Evolutionary conservation across 1,284 basidiomycete species (phyloP).

Genomic region (Baeospora myosura): DNA sequence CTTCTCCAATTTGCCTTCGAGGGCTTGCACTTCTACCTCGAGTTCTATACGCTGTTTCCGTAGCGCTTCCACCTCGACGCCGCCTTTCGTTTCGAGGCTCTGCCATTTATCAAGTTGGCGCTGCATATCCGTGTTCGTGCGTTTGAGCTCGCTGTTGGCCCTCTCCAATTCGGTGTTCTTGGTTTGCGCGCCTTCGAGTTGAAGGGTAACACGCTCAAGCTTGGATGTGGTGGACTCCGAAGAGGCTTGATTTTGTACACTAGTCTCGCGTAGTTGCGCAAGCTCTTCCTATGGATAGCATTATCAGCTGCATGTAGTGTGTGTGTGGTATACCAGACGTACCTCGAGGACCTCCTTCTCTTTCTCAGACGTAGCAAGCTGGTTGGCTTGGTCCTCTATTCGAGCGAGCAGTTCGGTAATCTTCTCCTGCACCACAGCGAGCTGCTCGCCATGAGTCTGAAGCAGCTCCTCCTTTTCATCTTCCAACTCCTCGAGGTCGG

Average conservation of each 20-base stretch:
- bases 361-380: constrained; percentile 28
- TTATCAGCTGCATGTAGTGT: background rate
- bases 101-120: constrained; percentile 65
- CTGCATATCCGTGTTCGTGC: constrained; percentile 45
- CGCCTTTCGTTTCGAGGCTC: constrained; percentile 55
- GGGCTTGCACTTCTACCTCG: constrained; percentile 44
- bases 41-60: constrained; percentile 50
- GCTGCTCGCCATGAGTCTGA: constrained; percentile 17
- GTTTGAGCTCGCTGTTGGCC: constrained; percentile 48
- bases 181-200: constrained; percentile 49
- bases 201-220: constrained; percentile 48
- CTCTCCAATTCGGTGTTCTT: constrained; percentile 47
- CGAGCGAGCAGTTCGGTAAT: constrained; percentile 21
- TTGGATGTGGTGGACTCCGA: constrained; percentile 39
- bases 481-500: constrained; percentile 37
- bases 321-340: constrained; percentile 10
- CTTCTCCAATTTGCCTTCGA: constrained; percentile 36
- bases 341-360: constrained; percentile 41
- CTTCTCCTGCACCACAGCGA: background rate
- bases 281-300: constrained; percentile 30
- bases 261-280: constrained; percentile 36
- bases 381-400: constrained; percentile 30
- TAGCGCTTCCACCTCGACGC: constrained; percentile 45
- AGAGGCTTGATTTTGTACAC: constrained; percentile 39
- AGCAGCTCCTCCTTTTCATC: constrained; percentile 29